phyloP scores from a whole-genome alignment of 2,329 filamentous ascomycete species.

The Elsinoe fawcettii region DNA sequence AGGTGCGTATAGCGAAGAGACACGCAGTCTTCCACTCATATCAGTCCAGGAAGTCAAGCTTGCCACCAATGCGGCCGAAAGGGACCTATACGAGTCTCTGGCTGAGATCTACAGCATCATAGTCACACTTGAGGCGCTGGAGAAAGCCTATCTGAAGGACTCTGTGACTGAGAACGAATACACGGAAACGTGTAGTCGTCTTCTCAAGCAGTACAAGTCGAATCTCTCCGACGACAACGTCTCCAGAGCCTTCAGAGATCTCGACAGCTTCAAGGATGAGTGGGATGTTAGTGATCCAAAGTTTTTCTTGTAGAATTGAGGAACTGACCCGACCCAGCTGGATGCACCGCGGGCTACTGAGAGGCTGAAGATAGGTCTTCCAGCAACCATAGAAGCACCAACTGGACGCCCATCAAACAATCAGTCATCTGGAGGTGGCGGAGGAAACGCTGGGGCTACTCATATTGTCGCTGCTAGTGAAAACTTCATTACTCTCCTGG shows the following conservation, averaged over 20 bases:
- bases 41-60: constrained; percentile 76
- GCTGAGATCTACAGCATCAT: constrained; percentile 98
- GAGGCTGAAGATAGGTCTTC: constrained; percentile 83
- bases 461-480: constrained; percentile 84
- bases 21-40: neutral
- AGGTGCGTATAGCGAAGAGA: constrained; percentile 48
- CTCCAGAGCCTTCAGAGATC: constrained; percentile 73
- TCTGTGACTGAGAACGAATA: constrained; percentile 87
- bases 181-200: constrained; percentile 87
- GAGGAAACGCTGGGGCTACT: constrained; percentile 37
- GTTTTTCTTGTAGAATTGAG: too few species aligned
- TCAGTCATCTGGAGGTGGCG: constrained; percentile 39
- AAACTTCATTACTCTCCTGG: constrained; percentile 96
- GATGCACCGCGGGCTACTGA: constrained; percentile 93
- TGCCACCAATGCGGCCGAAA: constrained; percentile 74
- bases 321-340: constrained; percentile 49
- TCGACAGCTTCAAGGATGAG: constrained; percentile 83
- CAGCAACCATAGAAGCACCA: constrained; percentile 66
- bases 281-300: constrained; percentile 65
- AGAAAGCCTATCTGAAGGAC: constrained; percentile 95
- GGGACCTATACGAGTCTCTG: constrained; percentile 89
- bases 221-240: constrained; percentile 86
- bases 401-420: constrained; percentile 31
- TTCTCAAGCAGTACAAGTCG: constrained; percentile 94
- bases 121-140: constrained; percentile 85